phyloP scores from a whole-genome alignment of 805 yeast species.

The Groenewaldozyma salmanticensis region DNA sequence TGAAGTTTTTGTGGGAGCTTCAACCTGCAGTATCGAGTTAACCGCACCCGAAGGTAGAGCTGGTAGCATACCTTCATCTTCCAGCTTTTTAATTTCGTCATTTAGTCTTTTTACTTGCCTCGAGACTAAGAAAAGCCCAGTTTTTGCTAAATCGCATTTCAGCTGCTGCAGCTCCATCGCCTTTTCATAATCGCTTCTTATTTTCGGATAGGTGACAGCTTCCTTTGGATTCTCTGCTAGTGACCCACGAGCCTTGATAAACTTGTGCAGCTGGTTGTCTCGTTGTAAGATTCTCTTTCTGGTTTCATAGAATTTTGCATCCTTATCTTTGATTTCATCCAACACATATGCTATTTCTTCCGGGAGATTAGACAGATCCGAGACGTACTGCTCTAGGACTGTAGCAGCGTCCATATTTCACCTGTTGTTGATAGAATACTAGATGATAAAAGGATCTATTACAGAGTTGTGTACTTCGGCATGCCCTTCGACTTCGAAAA shows the following conservation, averaged over 20 bases:
- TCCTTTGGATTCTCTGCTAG: conserved; percentile 76
- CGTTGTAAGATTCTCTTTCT: conserved; percentile 57
- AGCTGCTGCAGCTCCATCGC: conserved; percentile 61
- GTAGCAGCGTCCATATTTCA: conserved; percentile 80
- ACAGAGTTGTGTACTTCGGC: too few relatives aligned
- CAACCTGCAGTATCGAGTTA: conserved; percentile 6
- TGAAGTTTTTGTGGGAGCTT: background rate
- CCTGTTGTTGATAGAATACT: background rate
- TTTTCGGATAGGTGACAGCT: conserved; percentile 49
- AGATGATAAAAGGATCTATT: too few relatives aligned
- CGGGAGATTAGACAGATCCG: conserved; percentile 66
- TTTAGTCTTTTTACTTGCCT: conserved; percentile 69
- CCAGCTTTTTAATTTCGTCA: conserved; percentile 64
- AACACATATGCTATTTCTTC: conserved; percentile 73
- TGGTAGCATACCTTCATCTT: conserved; percentile 72
- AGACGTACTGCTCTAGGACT: conserved; percentile 57
- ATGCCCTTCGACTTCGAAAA: too few relatives aligned
- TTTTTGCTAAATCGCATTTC: conserved; percentile 70
- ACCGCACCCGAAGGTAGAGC: conserved; percentile 13
- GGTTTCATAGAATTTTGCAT: conserved; percentile 53
- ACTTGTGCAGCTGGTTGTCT: conserved; percentile 76
- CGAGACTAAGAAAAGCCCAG: conserved; percentile 67
- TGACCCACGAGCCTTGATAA: conserved; percentile 75
- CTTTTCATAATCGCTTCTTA: conserved; percentile 55
- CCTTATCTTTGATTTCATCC: conserved; percentile 68